These are phyloP conservation scores for Dendrobium huoshanense DNA, from an alignment of 106 monocot genomes.

Conservation along the genomic window DNA sequence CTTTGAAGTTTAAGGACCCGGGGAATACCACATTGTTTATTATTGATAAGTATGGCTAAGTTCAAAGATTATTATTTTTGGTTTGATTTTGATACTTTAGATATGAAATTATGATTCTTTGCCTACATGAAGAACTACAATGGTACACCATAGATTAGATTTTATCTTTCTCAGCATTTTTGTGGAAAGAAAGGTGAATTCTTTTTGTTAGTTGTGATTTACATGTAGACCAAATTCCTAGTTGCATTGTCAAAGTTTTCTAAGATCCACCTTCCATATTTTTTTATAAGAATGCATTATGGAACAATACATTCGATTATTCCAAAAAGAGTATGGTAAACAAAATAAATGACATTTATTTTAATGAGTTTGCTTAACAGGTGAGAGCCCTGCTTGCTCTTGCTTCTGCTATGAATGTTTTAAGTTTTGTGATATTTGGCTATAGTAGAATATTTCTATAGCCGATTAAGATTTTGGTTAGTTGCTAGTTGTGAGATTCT, in stretches of 20 bases:
- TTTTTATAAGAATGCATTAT: background rate
- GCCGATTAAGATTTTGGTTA: background rate
- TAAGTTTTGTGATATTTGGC: background rate
- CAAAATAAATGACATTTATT: background rate
- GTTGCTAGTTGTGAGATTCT: background rate
- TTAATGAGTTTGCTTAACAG: no score
- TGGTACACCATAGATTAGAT: background rate
- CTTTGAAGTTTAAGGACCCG: conserved; percentile 81
- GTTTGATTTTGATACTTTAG: background rate
- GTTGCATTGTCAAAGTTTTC: background rate
- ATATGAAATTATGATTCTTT: background rate
- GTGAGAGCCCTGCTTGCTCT: no score
- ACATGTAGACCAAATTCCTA: background rate
- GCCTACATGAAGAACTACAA: background rate
- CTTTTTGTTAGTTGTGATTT: background rate
- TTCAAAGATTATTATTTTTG: background rate
- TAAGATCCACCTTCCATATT: background rate
- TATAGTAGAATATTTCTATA: background rate
- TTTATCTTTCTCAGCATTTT: background rate
- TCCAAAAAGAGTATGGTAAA: background rate
- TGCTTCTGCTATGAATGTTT: no score
- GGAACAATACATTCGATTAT: no score
- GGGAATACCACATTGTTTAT: conserved; percentile 73
- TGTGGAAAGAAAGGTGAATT: background rate
- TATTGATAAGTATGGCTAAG: conserved; percentile 75